Conservation (phyloP, 1,284 basidiomycete genomes). For the Trichosporon sp. region DNA sequence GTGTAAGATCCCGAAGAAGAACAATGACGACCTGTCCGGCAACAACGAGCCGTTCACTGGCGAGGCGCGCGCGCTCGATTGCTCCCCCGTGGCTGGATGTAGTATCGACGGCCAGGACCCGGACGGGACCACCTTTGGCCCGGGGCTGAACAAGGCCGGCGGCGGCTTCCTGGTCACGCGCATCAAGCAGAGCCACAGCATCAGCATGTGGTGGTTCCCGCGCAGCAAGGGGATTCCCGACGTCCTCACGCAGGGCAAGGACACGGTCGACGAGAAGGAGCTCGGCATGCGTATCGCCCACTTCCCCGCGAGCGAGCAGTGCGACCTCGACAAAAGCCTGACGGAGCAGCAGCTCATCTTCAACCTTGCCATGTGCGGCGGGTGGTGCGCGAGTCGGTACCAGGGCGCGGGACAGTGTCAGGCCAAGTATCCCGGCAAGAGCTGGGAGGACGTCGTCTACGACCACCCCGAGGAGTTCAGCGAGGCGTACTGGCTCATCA, state of each 20-base stretch:
- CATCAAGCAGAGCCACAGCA: constrained; percentile 37
- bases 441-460: constrained; percentile 23
- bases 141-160: constrained; percentile 58
- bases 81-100: constrained; percentile 59
- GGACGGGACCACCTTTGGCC: constrained; percentile 32
- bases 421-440: constrained; percentile 12
- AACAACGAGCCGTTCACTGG: constrained; percentile 53
- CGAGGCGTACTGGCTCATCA: constrained; percentile 68
- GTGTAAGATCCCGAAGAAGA: constrained; percentile 41
- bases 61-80: constrained; percentile 30
- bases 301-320: constrained; percentile 27
- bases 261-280: constrained; percentile 19
- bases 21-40: constrained; percentile 65
- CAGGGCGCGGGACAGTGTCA: background rate
- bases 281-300: constrained; percentile 24
- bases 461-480: constrained; percentile 63
- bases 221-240: constrained; percentile 21
- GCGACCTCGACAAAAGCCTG: constrained; percentile 16
- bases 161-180: constrained; percentile 63
- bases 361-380: constrained; percentile 54
- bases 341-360: constrained; percentile 38
- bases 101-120: background rate
- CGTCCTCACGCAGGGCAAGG: background rate
- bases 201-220: constrained; percentile 28
- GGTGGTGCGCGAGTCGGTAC: constrained; percentile 39